Evolutionary conservation across 345 rosid species (phyloP), one percentile per base, ranked within the genome.

Genomic region (Rhizophora apiculata): DNA sequence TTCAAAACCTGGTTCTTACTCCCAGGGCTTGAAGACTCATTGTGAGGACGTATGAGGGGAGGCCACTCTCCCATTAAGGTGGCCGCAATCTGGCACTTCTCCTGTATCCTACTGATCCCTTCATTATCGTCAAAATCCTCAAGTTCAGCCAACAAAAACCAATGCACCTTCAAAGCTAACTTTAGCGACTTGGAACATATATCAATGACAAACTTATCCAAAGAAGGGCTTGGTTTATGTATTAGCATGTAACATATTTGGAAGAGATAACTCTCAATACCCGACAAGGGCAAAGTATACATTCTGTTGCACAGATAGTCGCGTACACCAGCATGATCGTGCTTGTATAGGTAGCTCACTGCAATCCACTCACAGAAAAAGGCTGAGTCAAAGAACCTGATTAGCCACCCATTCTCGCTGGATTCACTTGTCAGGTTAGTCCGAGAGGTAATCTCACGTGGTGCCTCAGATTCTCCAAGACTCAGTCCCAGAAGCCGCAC

Each of bases 341-440:
- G 99, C 88, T 96, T 96, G 81, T 96, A 96, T 8, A 96, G 90
- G 78, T 96, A 96, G 84, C 99, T 92, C 34, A 96, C 98, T 5
- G 99, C 99, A 76, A 96, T 96, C 99, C 99, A 96, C 87, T 96
- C 99, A 20, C 99, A 96, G 84, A 96, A 96, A 76, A 96, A 96
- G 11, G 99, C 79, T 6, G 99, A 96, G 81, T 96, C 96, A 68
- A 92, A 96, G 84, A 96, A 96, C 82, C 99, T 76, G 73, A 96
- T 96, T 69, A 96, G 97, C 99, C 99, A 92, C 21, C 99, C 99
- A 26, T 80, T 89, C 82, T 95, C 97, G 27, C 97, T 89, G 1
- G 99, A 84, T 29, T 96, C 97, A 62, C 91, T 87, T 4, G 87
- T 80, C 34, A 85, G 68, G 69, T 77, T 82, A 75, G 76, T 79